Base-by-base conservation (phyloP, 805 yeast genomes). In the Saturnispora gosingensis region DNA sequence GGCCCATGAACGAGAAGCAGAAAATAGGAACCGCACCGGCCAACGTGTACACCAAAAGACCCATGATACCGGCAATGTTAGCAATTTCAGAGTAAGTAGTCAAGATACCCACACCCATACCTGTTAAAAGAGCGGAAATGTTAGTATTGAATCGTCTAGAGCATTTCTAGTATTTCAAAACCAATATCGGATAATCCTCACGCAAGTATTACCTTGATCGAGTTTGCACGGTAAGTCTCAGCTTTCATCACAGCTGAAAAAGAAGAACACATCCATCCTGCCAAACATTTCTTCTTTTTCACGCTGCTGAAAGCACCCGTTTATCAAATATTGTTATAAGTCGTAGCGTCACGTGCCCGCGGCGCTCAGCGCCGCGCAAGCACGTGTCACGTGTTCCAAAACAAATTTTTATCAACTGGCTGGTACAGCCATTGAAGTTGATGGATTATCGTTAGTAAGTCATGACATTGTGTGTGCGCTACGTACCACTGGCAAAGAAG, bases 401-500 rank as follows among this genome's bases (percentile, higher is more conserved):
- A 25, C 28, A 25, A 25, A 25, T 25, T 25, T 25, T 25, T 25
- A 6, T 25, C 9, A 7, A 8, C 9, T 7, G 28, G 28, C 28
- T 25, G 7, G 9, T 2, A 8, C 22, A 7, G 28, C 28, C 28
- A 25, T 25, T 25, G 2, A 6, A 30, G 15, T 30, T 30, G 28
- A 39, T 35, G 40, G 44, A 51, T 46, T 46, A 39, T 44, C 49
- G 30, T 52, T 42, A 36, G 36, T 46, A 47, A 44, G 49, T 54
- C 48, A 48, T 5, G 42, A 38, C 20, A 40, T 40, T 18, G 11
- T 20, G 22, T 10, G 13, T 35, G 50, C 49, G 16, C 64, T 67
- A 83, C 86, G 71, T 73, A 78, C 95, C 95, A 58, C 95, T 82
- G 48, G 97, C 97, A 50, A 90, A 80, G 64, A 90, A 90, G 66